These are phyloP conservation scores for Fusarium gaditjirri DNA, from an alignment of 2,329 filamentous ascomycete species.

Conservation along the genomic window DNA sequence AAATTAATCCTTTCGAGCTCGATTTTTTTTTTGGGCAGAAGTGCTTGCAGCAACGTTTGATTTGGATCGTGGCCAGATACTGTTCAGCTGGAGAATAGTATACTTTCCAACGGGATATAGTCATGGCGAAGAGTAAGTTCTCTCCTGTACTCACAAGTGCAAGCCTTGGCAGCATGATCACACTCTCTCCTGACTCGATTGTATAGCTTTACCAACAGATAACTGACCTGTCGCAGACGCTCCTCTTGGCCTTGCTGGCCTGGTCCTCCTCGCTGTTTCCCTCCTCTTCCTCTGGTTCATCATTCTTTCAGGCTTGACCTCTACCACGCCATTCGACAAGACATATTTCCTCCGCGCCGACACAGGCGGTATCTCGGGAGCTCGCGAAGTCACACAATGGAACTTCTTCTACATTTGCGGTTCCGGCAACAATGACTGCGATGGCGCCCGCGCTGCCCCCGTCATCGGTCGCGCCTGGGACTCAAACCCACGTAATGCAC, in stretches of 20 bases:
- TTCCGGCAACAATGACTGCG: constrained; percentile 71
- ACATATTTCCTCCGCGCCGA: constrained; percentile 89
- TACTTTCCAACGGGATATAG: neutral
- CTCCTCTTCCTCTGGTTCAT: constrained; percentile 68
- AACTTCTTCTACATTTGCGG: constrained; percentile 90
- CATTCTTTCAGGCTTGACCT: constrained; percentile 65
- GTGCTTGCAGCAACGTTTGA: constrained; percentile 6
- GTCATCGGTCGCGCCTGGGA: constrained; percentile 79
- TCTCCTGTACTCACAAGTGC: neutral
- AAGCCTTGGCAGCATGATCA: neutral
- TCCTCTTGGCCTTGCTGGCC: constrained; percentile 54
- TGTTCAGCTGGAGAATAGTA: neutral
- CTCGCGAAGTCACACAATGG: constrained; percentile 79
- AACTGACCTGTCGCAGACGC: constrained; percentile 49
- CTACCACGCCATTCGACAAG: constrained; percentile 68
- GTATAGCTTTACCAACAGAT: neutral
- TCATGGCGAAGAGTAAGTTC: constrained; percentile 42
- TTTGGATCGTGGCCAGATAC: neutral
- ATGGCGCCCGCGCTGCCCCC: constrained; percentile 68
- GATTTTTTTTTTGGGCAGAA: neutral
- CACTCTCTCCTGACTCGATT: neutral
- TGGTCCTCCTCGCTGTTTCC: constrained; percentile 62
- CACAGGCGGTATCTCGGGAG: constrained; percentile 76
- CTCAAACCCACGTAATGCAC: constrained; percentile 56
- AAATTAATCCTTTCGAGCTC: constrained; percentile 18